Evolutionary conservation across 1,284 basidiomycete species (phyloP).

Genomic region (Trichosporon asahii): DNA sequence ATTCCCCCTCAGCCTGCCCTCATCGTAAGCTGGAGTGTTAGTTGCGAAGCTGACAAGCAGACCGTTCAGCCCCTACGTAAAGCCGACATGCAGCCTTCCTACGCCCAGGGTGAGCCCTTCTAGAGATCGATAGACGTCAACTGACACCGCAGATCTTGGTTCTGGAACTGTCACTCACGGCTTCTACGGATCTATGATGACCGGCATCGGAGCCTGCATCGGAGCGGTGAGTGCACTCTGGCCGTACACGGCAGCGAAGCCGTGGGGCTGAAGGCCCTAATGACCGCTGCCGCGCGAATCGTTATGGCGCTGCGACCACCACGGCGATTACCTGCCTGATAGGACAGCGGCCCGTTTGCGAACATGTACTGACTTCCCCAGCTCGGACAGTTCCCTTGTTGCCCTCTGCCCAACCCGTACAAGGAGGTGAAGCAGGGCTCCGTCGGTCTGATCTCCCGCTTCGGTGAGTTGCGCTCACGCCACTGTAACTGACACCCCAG

Average conservation of each 20-base stretch:
- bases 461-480: slow-evolving; percentile 80
- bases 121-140: background rate
- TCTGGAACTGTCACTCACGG: slow-evolving; percentile 58
- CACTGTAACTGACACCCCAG: slow-evolving; percentile 36
- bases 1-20: slow-evolving; percentile 7
- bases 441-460: slow-evolving; percentile 80
- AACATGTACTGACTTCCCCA: background rate
- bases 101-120: slow-evolving; percentile 66
- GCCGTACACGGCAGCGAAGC: background rate
- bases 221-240: slow-evolving; percentile 43
- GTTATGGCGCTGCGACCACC: no score
- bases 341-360: no score
- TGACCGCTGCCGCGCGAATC: no score
- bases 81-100: slow-evolving; percentile 61
- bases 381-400: slow-evolving; percentile 79
- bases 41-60: slow-evolving; percentile 26
- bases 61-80: slow-evolving; percentile 49
- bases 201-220: slow-evolving; percentile 54
- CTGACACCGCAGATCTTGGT: background rate
- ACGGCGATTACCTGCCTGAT: no score
- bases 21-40: background rate
- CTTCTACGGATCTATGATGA: slow-evolving; percentile 75
- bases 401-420: slow-evolving; percentile 62
- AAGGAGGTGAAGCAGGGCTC: slow-evolving; percentile 65
- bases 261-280: background rate